A percentile compares a stretch with the other conserved stretches of the same genome.
These are phyloP conservation scores for Backusella circina DNA, from an alignment of 192 early-diverging fungal genomes.

Conservation along the genomic window DNA sequence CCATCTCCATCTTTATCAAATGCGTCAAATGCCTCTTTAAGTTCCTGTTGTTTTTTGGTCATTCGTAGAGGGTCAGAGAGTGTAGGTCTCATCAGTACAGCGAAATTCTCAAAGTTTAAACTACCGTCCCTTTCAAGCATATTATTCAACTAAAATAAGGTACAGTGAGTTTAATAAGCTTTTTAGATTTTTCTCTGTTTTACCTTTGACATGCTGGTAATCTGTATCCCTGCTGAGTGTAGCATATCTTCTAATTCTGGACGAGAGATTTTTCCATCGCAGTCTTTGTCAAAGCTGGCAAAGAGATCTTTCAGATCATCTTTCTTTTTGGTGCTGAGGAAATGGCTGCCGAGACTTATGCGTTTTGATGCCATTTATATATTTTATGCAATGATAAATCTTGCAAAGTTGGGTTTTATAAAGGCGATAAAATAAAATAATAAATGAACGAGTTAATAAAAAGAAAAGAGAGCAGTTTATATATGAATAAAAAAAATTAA, in stretches of 20 bases:
- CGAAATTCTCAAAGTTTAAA: slow-evolving; percentile 59
- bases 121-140: slow-evolving; percentile 52
- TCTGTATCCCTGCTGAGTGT: slow-evolving; percentile 38
- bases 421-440: neutral
- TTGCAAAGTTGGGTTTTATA: too few species aligned
- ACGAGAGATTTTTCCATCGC: slow-evolving; percentile 33
- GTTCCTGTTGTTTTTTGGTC: slow-evolving; percentile 15
- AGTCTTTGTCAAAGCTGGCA: slow-evolving; percentile 44
- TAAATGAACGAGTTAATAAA: neutral
- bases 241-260: slow-evolving; percentile 39
- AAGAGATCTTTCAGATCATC: slow-evolving; percentile 38
- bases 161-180: slow-evolving; percentile 43
- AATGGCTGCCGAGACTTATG: slow-evolving; percentile 10
- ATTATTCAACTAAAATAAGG: neutral
- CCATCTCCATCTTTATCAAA: slow-evolving; percentile 37
- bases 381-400: neutral
- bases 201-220: slow-evolving; percentile 54
- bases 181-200: slow-evolving; percentile 51
- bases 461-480: neutral
- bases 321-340: slow-evolving; percentile 20
- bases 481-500: neutral
- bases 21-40: slow-evolving; percentile 29
- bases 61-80: slow-evolving; percentile 1
- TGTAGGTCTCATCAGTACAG: slow-evolving; percentile 48
- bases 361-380: slow-evolving; percentile 11